Evolutionary conservation across 768 basidiomycete species (phyloP), one percentile per base, ranked within the genome.

Genomic region (Leccinum sublutescens): DNA sequence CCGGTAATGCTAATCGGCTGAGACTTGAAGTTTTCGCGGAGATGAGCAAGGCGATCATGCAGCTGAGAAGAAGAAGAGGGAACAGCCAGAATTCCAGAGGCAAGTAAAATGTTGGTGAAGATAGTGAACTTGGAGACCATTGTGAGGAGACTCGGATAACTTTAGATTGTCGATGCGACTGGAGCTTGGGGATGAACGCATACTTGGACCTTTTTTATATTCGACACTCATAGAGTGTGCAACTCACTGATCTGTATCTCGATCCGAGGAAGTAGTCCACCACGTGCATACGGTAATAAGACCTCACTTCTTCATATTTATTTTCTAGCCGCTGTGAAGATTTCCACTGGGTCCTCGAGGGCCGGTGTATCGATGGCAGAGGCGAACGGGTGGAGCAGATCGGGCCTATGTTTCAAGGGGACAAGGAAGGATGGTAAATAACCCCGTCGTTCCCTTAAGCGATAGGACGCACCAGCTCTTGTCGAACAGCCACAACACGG

Each of bases 381-480:
- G 9, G 86, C 86, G 61, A 87, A 88, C 3, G 87, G 87, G 56
- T 88, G 87, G 34, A 88, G 74, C 0, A 82, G 66, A 27, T 87
- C 83, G 0, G 86, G 85, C 86, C 86, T 87, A 50, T 2, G 25
- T 17, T 4, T 8, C 29, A 31, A 9, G 4, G 17, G 21, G 23
- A 9, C 1, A 10, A 2, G 21, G 3, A 14, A 21, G 17, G 2
- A 36, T 50, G 33, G 33, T 33, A 33, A 38, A 38, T n/a, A 34
- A 17, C 25, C 12, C 25, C 21, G 17, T 27, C 33, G 9, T n/a
- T 2, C 11, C 17, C 3, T 23, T 27, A 17, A 5, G 49, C 15
- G 27, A 4, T 47, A 79, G 82, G 29, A 77, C 78, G 65, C 87
- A 88, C 21, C 21, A 21, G 21, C 21, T 21, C 21, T 21, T 21